Evolutionary conservation across 495 filamentous ascomycete genomes (phyloP), one percentile per base, ranked within the genome.

Genomic region (Penicillium robsamsonii): DNA sequence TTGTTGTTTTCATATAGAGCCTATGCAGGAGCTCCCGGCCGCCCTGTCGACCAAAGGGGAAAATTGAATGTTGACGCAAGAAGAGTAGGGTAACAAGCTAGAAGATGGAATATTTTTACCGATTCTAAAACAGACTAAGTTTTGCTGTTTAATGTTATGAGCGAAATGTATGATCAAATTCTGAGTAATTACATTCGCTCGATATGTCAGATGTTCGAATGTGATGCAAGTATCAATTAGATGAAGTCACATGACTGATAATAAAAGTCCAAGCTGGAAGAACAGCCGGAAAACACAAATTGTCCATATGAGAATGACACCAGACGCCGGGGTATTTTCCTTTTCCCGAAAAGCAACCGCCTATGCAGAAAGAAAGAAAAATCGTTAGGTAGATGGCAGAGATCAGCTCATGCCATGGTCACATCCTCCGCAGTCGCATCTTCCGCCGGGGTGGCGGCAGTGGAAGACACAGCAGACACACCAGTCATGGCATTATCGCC

Each of bases 311-410:
- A 24, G 18, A 43, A 53, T 11, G 27, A 64, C 65, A 49, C 65
- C 62, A 63, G 41, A 66, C 65, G 59, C 65, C 63, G 55, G 55
- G 65, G 65, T 68, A 68, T 68, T 59, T 58, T 48, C 63, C 44
- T 35, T 53, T 48, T 53, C 54, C 47, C 17, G 30, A 54, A 60
- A 61, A 61, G 38, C 37, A 55, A 25, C 49, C 54, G 37, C 50
- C 50, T 15, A 68, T 63, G 59, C 59, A 65, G 33, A 54, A 30
- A 40, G 12, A 65, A 57, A 55, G 30, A 42, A n/a, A 51, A 61
- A 57, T 43, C 46, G 38, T 46, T 30, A 37, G 20, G 42, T n/a
- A 37, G 33, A 42, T 27, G 46, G 18, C 29, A 48, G 17, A 47
- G 29, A 45, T 38, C 33, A 11, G 9, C 40, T 69, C 57, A 65